phyloP scores from a whole-genome alignment of 257 asterid genomes.

The Lavandula angustifolia region DNA sequence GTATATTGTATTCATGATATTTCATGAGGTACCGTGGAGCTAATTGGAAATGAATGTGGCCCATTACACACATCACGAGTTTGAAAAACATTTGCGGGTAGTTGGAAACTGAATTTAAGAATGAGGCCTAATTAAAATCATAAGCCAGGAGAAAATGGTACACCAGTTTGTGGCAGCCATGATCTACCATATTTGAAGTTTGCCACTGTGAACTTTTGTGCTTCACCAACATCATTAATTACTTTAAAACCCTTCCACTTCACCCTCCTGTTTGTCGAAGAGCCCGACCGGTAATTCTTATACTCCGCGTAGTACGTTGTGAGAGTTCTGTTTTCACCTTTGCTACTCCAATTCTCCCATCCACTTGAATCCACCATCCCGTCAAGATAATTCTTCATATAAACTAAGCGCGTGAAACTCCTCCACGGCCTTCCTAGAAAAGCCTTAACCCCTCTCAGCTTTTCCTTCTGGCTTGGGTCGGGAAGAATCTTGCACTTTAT shows the following conservation, averaged over 20 bases:
- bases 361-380: slow-evolving; percentile 24
- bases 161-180: too few species aligned
- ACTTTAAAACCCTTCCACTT: slow-evolving; percentile 20
- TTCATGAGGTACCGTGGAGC: too few species aligned
- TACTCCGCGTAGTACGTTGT: slow-evolving; percentile 30
- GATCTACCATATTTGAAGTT: too few species aligned
- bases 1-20: too few species aligned
- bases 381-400: slow-evolving; percentile 9
- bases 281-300: slow-evolving; percentile 27
- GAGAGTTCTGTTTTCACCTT: neutral
- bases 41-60: too few species aligned
- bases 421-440: slow-evolving; percentile 35
- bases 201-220: neutral
- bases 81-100: too few species aligned
- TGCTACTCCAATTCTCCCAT: slow-evolving; percentile 26
- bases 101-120: too few species aligned
- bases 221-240: slow-evolving; percentile 11
- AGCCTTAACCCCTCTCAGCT: neutral
- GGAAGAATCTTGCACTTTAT: slow-evolving; percentile 25
- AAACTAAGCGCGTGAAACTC: slow-evolving; percentile 25
- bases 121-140: too few species aligned
- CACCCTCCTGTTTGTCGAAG: slow-evolving; percentile 6
- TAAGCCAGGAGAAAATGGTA: too few species aligned
- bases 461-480: neutral
- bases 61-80: too few species aligned